Evolutionary conservation across 108 stramenopile genomes (phyloP), one percentile per base, ranked within the genome.

Genomic region (Pseudonitzschia multiseries): DNA sequence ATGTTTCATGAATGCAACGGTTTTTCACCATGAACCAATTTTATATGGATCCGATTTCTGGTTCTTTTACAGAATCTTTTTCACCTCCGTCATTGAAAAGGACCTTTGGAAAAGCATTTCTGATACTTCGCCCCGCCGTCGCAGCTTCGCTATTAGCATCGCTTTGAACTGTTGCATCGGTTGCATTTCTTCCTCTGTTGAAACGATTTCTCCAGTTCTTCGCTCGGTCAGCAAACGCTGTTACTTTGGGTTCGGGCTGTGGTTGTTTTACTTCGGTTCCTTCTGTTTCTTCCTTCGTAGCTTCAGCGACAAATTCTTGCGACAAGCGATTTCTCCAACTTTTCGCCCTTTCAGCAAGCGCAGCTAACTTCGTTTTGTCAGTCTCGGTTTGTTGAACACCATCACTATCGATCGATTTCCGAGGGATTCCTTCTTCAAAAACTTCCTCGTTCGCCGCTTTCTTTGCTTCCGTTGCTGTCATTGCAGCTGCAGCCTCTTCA

Each of bases 41-140:
- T 67, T 50, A 67, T 44, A 67, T 67, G 17, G 66, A 67, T 28
- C 66, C 66, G 48, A 67, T 67, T 50, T 67, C 66, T 24, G 66
- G 66, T 21, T 48, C 46, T 41, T 67, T 67, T 22, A 28, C n/a
- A 9, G 46, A 48, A 48, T 67, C 46, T 44, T n/a, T 12, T 44
- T 67, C 66, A 27, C 66, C 66, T 40, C 46, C 66, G 43, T 67
- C 66, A 22, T 50, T 48, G 44, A 28, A 67, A 28, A 67, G 66
- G 20, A 67, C 66, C 66, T 67, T 67, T 24, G 66, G 66, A 67
- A 48, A 67, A 0, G 66, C 66, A 67, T 67, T 50, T 22, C 9
- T 67, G 43, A 17, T 15, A 15, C 22, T 50, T 50, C 8, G 9
- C 14, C 66, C 66, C 0, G 20, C 46, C 24, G 66, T 67, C 21